A percentile compares a stretch with the other conserved stretches of the same genome.
These are phyloP conservation scores for Aphanomyces euteiches DNA, from an alignment of 352 stramenopile species.

Conservation along the genomic window DNA sequence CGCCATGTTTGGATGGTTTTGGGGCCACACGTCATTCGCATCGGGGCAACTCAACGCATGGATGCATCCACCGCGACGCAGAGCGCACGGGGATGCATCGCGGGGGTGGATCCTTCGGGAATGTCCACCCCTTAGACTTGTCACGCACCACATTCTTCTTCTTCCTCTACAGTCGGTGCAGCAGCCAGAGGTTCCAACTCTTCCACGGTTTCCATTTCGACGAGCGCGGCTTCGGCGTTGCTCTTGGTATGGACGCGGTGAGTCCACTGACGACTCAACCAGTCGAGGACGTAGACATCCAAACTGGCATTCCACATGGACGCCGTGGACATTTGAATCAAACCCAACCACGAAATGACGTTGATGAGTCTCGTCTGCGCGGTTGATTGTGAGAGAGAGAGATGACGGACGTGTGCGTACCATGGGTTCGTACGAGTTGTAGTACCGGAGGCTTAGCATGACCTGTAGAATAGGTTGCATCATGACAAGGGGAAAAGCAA, in stretches of 20 bases:
- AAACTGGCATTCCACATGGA: conserved; percentile 26
- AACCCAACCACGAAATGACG: conserved; percentile 20
- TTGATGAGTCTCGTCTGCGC: conserved; percentile 26
- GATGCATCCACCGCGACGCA: neutral
- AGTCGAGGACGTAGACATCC: conserved; percentile 2
- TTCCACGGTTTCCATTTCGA: neutral
- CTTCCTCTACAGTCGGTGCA: neutral
- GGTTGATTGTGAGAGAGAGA: neutral
- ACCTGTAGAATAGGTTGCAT: conserved; percentile 19
- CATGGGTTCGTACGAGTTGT: conserved; percentile 24
- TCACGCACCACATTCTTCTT: conserved; percentile 24
- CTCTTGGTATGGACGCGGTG: neutral
- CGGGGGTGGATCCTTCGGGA: too few relatives aligned
- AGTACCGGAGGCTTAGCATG: conserved; percentile 20
- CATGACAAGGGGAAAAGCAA: conserved; percentile 24
- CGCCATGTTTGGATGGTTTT: neutral
- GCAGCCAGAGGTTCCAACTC: neutral
- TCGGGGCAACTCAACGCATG: neutral
- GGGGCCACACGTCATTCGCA: neutral
- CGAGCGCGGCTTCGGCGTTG: neutral
- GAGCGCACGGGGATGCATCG: too few relatives aligned
- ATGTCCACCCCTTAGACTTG: conserved; percentile 13
- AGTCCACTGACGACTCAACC: neutral
- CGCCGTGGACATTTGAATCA: conserved; percentile 27
- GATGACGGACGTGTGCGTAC: neutral